Evolutionary conservation across 306 rosid species (phyloP).

Genomic region (Parietaria judaica): DNA sequence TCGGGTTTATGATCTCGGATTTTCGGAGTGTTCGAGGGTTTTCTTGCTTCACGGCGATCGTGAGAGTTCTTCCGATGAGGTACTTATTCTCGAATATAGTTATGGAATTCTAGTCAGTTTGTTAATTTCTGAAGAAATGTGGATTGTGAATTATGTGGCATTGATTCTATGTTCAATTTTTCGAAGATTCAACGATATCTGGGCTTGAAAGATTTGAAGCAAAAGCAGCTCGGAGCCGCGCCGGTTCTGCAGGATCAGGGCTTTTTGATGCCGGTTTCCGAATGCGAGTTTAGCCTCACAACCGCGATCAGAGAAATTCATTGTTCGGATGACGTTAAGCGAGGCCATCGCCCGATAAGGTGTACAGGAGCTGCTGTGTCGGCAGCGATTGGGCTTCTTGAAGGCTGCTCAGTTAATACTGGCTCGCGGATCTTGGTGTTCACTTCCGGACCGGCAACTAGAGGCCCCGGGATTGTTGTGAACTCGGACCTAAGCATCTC

Average conservation of each 20-base stretch:
- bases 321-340: constrained; percentile 23
- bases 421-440: constrained; percentile 87
- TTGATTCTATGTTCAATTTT: constrained; percentile 10
- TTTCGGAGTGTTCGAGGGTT: constrained; percentile 51
- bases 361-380: constrained; percentile 77
- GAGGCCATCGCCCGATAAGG: constrained; percentile 53
- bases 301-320: constrained; percentile 69
- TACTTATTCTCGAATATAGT: constrained; percentile 6
- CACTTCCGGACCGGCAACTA: constrained; percentile 82
- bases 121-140: neutral
- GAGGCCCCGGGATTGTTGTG: constrained; percentile 69
- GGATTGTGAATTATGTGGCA: too few relatives aligned
- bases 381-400: constrained; percentile 69
- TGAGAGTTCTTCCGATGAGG: constrained; percentile 59
- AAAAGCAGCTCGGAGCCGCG: constrained; percentile 41
- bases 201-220: constrained; percentile 37
- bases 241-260: constrained; percentile 46
- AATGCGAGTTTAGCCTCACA: constrained; percentile 64
- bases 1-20: constrained; percentile 52
- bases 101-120: neutral
- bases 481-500: constrained; percentile 41
- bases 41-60: constrained; percentile 51
- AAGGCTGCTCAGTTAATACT: constrained; percentile 45
- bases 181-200: constrained; percentile 47
- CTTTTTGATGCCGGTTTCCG: constrained; percentile 62